These are phyloP conservation scores for Linnemannia zychae DNA, from an alignment of 192 early-diverging fungal genomes.

Conservation along the genomic window DNA sequence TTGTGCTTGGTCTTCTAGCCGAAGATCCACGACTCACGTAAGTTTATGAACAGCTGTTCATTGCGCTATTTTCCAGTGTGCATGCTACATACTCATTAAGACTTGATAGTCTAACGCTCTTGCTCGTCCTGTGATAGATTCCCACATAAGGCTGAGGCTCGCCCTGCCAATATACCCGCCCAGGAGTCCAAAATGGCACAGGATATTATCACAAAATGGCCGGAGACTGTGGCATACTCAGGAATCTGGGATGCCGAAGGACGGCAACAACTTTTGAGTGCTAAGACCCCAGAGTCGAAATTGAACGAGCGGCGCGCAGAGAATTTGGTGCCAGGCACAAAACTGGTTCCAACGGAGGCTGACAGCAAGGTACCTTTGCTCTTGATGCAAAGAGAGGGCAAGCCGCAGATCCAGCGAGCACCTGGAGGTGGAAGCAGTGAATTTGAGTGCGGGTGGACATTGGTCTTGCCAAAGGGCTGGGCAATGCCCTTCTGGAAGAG, in stretches of 20 bases:
- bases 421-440: slow-evolving; percentile 59
- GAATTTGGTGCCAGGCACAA: slow-evolving; percentile 80
- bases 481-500: slow-evolving; percentile 91
- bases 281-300: slow-evolving; percentile 26
- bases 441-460: slow-evolving; percentile 80
- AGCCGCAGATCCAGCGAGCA: slow-evolving; percentile 28
- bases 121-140: slow-evolving; percentile 53
- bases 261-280: slow-evolving; percentile 57
- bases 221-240: slow-evolving; percentile 60
- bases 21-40: slow-evolving; percentile 89
- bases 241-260: slow-evolving; percentile 70
- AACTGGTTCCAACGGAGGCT: slow-evolving; percentile 60
- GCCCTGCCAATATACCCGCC: slow-evolving; percentile 44
- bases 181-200: slow-evolving; percentile 50
- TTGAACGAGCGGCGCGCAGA: slow-evolving; percentile 59
- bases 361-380: slow-evolving; percentile 86
- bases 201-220: slow-evolving; percentile 70
- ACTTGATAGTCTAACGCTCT: background rate
- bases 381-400: slow-evolving; percentile 79
- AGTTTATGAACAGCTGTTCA: background rate
- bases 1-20: slow-evolving; percentile 82
- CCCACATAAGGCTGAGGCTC: slow-evolving; percentile 64
- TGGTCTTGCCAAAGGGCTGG: slow-evolving; percentile 86
- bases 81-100: background rate
- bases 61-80: background rate